Base-by-base conservation (phyloP, 2,329 filamentous ascomycete genomes). In the Paracoccidioides brasiliensis region DNA sequence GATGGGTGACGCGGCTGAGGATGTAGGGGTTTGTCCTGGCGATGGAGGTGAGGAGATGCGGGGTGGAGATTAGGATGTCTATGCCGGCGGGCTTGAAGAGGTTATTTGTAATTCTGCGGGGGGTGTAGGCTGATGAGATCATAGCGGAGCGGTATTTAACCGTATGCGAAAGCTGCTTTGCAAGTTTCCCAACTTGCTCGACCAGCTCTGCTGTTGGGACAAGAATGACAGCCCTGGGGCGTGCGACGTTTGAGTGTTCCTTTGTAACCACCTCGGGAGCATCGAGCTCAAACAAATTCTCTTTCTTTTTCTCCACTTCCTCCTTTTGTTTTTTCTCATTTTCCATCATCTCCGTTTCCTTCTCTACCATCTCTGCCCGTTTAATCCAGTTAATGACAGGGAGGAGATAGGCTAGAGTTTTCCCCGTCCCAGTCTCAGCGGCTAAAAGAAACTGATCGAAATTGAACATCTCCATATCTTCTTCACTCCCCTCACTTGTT, bases 361-460 rank as follows among this genome's bases (percentile, higher is more conserved):
- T 77, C 60, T 90, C 85, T 10, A 74, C 69, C 0, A 76, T 75
- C 66, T 91, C 88, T 5, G 82, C 83, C 38, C 81, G 75, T 73
- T 98, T 98, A 64, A 98, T 71, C 7, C 88, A 86, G 70, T 98
- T 83, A 53, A 98, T 77, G 14, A 85, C 79, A 0, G 93, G 94
- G 4, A 96, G 72, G 4, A 97, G 75, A 67, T 98, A 98, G 7
- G 93, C 89, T 59, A 98, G 76, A 0, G 93, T 98, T 76, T 98
- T 98, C 58, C 93, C 93, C 0, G 93, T 97, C 10, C 93, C 93
- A 0, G 93, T 98, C 75, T 98, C 93, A 9, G 93, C 93, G 3
- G 93, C 93, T 52, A 98, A 77, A 10, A 98, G 78, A 66, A 88
- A 96, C 53, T 83, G 77, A 54, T 82, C 74, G 64, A 80, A 72